Conservation (phyloP, 768 basidiomycete species). For the Russula abietina region DNA sequence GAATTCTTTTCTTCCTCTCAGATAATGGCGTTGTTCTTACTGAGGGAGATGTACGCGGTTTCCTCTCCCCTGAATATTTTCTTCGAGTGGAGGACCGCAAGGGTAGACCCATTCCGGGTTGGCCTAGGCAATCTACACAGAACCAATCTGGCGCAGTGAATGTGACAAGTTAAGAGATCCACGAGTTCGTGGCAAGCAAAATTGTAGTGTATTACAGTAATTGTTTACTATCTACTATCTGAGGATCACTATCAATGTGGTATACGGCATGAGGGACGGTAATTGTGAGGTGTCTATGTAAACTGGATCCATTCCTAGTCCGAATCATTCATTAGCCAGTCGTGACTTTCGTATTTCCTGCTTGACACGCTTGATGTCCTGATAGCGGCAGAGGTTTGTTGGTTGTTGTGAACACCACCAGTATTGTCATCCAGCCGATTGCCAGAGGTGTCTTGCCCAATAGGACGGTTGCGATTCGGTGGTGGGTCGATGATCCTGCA, state of each 20-base stretch:
- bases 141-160: not conserved
- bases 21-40: constrained; percentile 87
- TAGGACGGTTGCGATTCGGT: not conserved
- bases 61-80: constrained; percentile 61
- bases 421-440: not conserved
- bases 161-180: not conserved
- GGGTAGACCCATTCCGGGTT: constrained; percentile 28
- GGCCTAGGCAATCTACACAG: constrained; percentile 18
- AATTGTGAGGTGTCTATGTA: not conserved
- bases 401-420: not conserved
- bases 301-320: constrained; percentile 8
- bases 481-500: constrained; percentile 13
- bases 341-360: constrained; percentile 8
- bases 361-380: not conserved
- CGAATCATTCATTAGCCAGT: constrained; percentile 21
- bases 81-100: constrained; percentile 53
- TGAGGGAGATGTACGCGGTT: constrained; percentile 62
- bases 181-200: not conserved
- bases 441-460: not conserved
- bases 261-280: not conserved
- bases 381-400: not conserved
- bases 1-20: constrained; percentile 71
- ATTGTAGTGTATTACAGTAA: not conserved
- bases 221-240: not conserved
- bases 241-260: not conserved